phyloP scores from a whole-genome alignment of 1,284 basidiomycete species.

The Phylloboletellus chloephorus region DNA sequence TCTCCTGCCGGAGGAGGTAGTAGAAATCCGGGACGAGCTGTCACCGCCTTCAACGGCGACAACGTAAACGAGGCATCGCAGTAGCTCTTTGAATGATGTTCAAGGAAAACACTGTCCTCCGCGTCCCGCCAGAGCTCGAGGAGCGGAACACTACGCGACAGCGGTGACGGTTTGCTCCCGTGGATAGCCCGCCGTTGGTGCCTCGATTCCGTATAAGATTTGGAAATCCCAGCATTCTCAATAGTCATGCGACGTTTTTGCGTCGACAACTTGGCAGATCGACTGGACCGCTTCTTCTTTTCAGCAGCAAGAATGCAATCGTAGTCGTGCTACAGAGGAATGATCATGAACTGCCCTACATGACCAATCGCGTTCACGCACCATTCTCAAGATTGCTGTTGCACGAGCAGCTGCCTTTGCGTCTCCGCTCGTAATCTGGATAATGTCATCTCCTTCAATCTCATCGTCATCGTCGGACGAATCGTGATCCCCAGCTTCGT shows the following conservation, averaged over 20 bases:
- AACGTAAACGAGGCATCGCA: slow-evolving; percentile 17
- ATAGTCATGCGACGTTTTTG: slow-evolving; percentile 29
- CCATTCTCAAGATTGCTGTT: slow-evolving; percentile 85
- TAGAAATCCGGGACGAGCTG: neutral
- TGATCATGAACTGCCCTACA: neutral
- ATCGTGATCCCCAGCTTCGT: slow-evolving; percentile 2
- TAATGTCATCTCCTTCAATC: slow-evolving; percentile 36
- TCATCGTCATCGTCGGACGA: slow-evolving; percentile 31
- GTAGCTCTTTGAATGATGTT: slow-evolving; percentile 22
- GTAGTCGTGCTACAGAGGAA: slow-evolving; percentile 64
- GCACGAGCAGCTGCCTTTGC: slow-evolving; percentile 80
- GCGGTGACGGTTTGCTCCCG: slow-evolving; percentile 9
- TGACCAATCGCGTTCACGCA: slow-evolving; percentile 31
- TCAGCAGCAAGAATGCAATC: slow-evolving; percentile 64
- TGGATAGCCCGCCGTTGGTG: slow-evolving; percentile 9
- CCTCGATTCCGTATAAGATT: slow-evolving; percentile 14
- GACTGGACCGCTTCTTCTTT: slow-evolving; percentile 19
- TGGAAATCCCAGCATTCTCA: slow-evolving; percentile 22
- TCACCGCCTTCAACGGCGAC: slow-evolving; percentile 15
- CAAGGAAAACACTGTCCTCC: slow-evolving; percentile 27
- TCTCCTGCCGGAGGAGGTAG: slow-evolving; percentile 20
- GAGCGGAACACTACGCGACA: slow-evolving; percentile 23
- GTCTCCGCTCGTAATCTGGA: slow-evolving; percentile 79
- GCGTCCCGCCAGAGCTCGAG: slow-evolving; percentile 28
- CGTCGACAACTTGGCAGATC: slow-evolving; percentile 8